Base-by-base conservation (phyloP, 1,139 yeast genomes). In the Zygosaccharomyces sapae region DNA sequence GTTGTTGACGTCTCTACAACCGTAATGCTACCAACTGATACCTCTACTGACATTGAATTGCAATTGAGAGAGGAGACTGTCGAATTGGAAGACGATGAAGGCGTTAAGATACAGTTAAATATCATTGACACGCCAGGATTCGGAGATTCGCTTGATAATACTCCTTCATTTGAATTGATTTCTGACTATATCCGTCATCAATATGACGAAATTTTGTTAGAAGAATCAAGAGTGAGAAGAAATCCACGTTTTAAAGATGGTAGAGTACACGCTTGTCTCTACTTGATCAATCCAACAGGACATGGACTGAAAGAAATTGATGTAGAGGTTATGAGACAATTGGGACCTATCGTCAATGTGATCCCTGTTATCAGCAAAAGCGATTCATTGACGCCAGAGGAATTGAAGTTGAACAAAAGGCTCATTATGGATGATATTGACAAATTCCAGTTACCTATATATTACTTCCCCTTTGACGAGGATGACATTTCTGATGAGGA, bases 151-250 rank as follows among this genome's bases (percentile, higher is more conserved):
- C 68, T 84, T 56, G 83, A 84, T 60, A 83, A 83, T 62, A 80
- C 80, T 43, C 58, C 73, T 48, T 75, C 71, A 63, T 83, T 83
- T 62, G 75, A 73, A 43, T 77, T 83, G 52, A 78, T 85, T 53
- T 84, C 82, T 44, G 86, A 83, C 62, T 83, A 80, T 61, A 72
- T 85, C 55, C 83, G 81, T 59, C 88, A 83, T 62, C 92, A 85
- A 65, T 84, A 83, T 63, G 98, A 92, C 67, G 88, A 86, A 58
- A 94, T 90, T 36, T 76, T 92, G 56, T 83, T 87, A n/a, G 97
- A 92, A 67, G 98, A 92, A 66, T 83, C 95, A 13, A 78, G 95
- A 54, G 87, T 92, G 55, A 82, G 86, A 68, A 81, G 98, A 76
- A 85, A 85, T 61, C 92, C 94, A 30, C 70, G 92, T 50, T 85